These are phyloP conservation scores for Globisporangium recalcitrans DNA, from an alignment of 352 stramenopile species.

Conservation along the genomic window DNA sequence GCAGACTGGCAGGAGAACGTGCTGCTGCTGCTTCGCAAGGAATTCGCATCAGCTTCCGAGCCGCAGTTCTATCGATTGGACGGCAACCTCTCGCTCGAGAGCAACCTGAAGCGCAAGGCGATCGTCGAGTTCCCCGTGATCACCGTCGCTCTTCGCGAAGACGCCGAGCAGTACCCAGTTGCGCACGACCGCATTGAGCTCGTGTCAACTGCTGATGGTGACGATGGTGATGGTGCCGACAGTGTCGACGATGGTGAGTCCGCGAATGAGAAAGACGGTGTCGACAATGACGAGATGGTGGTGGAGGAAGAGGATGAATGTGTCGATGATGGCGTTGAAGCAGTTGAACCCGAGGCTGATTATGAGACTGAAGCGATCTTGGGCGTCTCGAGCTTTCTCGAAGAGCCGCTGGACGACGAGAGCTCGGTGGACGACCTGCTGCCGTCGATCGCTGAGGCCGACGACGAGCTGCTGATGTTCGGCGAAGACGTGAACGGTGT, in stretches of 20 bases:
- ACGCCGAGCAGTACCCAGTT: conserved; percentile 51
- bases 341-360: not conserved
- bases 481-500: conserved; percentile 14
- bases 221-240: conserved; percentile 5
- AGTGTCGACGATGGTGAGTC: not conserved
- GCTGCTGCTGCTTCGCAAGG: conserved; percentile 64
- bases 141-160: conserved; percentile 36
- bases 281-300: not conserved
- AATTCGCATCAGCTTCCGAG: conserved; percentile 64
- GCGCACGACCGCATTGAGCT: conserved; percentile 68
- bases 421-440: conserved; percentile 16
- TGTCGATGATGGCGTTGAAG: not conserved
- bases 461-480: conserved; percentile 18
- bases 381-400: conserved; percentile 2
- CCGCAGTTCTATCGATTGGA: conserved; percentile 73
- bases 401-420: conserved; percentile 11
- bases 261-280: not conserved
- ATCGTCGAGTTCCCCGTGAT: conserved; percentile 81
- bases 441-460: conserved; percentile 17
- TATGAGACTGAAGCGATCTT: not conserved
- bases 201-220: conserved; percentile 19
- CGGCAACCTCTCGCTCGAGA: conserved; percentile 51
- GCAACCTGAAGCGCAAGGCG: conserved; percentile 71
- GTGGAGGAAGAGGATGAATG: not conserved
- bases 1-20: conserved; percentile 50